Base-by-base conservation (phyloP, 345 rosid genomes). In the Euphorbia lathyris region DNA sequence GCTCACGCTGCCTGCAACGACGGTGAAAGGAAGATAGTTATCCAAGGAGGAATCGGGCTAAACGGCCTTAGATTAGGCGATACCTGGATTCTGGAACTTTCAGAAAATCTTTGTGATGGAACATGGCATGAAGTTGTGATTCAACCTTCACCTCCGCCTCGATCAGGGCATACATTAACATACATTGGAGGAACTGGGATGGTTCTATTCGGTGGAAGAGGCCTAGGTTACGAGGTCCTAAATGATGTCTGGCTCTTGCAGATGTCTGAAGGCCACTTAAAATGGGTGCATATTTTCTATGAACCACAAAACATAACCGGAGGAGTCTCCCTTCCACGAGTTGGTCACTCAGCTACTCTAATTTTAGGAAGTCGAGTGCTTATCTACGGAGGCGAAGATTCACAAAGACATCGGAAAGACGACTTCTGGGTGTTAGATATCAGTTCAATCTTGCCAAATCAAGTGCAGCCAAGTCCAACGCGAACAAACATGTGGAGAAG, bases 131-230 rank as follows among this genome's bases (percentile, higher is more conserved):
- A 80, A 80, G 69, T 88, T 7, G 80, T 70, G 68, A 78, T 78
- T 75, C 85, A 58, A 64, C 92, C 85, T 56, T 75, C 88, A 30
- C 99, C 99, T 38, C 87, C 97, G 1, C 83, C 99, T 25, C 87
- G 99, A 40, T 95, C 97, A n/a, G 97, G 99, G 52, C 99, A 92
- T 72, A 70, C 99, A 16, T 77, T 95, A 76, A 92, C 99, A 3
- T 84, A 82, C 69, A 80, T 83, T 13, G 84, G 89, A 26, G 88
- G 81, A 65, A 74, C 78, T 67, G 82, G 66, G 64, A 65, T 82
- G 26, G 82, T 95, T 70, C 76, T 95, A 7, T 95, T 95, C 56
- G 99, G 99, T 63, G 99, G 99, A 29, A 85, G 99, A 81, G 99
- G 97, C 9, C 67, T 78, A 56, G 97, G 89, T 4, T 92, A 90